Conservation (phyloP, 2,329 filamentous ascomycete genomes). For the Dactylella cylindrospora region DNA sequence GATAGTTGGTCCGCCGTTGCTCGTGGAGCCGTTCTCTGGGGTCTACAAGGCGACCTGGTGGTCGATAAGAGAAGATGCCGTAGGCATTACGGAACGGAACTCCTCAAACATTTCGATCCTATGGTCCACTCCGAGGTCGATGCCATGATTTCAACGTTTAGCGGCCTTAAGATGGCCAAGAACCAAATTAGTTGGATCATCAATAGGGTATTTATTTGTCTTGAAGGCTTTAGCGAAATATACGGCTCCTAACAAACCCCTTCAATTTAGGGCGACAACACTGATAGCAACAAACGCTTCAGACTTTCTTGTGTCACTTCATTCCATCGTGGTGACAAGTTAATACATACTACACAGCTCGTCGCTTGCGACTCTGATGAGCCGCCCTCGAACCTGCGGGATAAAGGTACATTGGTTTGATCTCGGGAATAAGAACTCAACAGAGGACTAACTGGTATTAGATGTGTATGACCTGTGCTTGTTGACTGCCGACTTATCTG, state of each 20-base stretch:
- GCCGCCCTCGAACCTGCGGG: slow-evolving; percentile 25
- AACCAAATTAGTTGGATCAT: slow-evolving; percentile 44
- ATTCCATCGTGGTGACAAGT: slow-evolving; percentile 38
- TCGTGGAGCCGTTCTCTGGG: slow-evolving; percentile 40
- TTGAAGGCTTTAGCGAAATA: no score
- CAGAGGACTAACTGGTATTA: slow-evolving; percentile 12
- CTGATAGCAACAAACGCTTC: slow-evolving; percentile 38
- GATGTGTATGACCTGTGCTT: slow-evolving; percentile 43
- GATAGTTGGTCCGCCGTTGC: slow-evolving; percentile 35
- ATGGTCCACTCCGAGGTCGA: slow-evolving; percentile 37
- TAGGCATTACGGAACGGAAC: slow-evolving; percentile 40
- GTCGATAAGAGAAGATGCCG: slow-evolving; percentile 41
- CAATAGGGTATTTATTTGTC: slow-evolving; percentile 32
- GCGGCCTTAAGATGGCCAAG: slow-evolving; percentile 41
- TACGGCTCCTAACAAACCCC: neutral
- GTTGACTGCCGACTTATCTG: slow-evolving; percentile 38
- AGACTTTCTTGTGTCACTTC: slow-evolving; percentile 41
- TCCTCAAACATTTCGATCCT: slow-evolving; percentile 41
- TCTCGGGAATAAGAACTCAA: neutral
- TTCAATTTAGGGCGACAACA: slow-evolving; percentile 27
- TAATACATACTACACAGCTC: slow-evolving; percentile 40
- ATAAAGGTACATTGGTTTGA: slow-evolving; percentile 22
- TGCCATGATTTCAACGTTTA: slow-evolving; percentile 44
- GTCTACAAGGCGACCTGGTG: slow-evolving; percentile 35
- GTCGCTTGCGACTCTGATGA: slow-evolving; percentile 42